Percentiles rank a stretch among this genome's conserved stretches.
Conservation (phyloP, 2,329 filamentous ascomycete genomes). For the Helicocarpus griseus region DNA sequence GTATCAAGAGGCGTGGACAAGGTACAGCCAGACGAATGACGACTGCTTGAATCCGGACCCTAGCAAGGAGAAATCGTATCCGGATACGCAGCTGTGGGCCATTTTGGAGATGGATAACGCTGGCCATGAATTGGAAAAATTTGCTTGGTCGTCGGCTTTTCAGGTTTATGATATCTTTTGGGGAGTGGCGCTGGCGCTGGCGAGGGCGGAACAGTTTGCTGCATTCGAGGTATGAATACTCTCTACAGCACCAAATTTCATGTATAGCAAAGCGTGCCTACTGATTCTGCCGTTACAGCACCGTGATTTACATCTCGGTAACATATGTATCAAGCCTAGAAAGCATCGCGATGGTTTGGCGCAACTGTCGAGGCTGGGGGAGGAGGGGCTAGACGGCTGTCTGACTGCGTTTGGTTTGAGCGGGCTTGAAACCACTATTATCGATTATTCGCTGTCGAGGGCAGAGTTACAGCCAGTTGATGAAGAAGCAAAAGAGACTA, state of each 20-base stretch:
- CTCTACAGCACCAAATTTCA: background rate
- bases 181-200: slow-evolving; percentile 53
- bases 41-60: slow-evolving; percentile 49
- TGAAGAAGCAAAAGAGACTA: slow-evolving; percentile 7
- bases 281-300: slow-evolving; percentile 31
- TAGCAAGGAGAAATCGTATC: slow-evolving; percentile 43
- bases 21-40: slow-evolving; percentile 31
- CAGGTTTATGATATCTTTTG: slow-evolving; percentile 57
- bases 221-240: slow-evolving; percentile 48
- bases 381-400: slow-evolving; percentile 21
- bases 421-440: slow-evolving; percentile 52
- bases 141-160: slow-evolving; percentile 32
- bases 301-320: slow-evolving; percentile 57
- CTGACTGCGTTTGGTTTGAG: slow-evolving; percentile 42
- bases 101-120: slow-evolving; percentile 59
- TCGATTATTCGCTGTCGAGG: slow-evolving; percentile 60
- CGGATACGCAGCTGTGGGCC: slow-evolving; percentile 50
- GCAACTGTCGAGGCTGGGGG: slow-evolving; percentile 22
- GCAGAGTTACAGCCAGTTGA: slow-evolving; percentile 36
- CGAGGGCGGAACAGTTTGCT: slow-evolving; percentile 50
- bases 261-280: background rate
- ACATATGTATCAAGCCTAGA: slow-evolving; percentile 47
- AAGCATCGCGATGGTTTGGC: slow-evolving; percentile 23
- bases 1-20: slow-evolving; percentile 39
- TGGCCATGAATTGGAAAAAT: slow-evolving; percentile 46